phyloP scores from a whole-genome alignment of 345 rosid species.

The Rhizophora apiculata region DNA sequence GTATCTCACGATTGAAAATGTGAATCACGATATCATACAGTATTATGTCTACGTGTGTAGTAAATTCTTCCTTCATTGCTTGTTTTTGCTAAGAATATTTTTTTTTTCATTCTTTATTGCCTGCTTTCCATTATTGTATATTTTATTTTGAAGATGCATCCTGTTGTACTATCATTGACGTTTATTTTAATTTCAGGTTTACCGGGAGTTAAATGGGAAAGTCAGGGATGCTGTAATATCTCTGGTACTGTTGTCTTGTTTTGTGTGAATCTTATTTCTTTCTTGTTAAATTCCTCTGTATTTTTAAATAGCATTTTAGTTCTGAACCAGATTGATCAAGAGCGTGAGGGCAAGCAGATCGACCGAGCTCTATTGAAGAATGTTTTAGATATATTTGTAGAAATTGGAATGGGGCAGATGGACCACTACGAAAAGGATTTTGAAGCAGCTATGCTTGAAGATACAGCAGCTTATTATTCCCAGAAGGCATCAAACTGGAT shows the following conservation, averaged over 20 bases:
- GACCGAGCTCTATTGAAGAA: slow-evolving; percentile 43
- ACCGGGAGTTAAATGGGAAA: slow-evolving; percentile 20
- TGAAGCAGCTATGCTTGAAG: slow-evolving; percentile 37
- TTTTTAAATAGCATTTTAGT: background rate
- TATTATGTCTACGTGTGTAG: background rate
- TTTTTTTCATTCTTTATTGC: background rate
- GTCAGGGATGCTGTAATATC: slow-evolving; percentile 37
- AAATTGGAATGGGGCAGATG: slow-evolving; percentile 31
- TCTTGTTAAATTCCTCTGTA: background rate
- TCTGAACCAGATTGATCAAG: slow-evolving; percentile 34
- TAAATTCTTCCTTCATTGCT: background rate
- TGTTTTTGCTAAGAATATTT: background rate
- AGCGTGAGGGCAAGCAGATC: slow-evolving; percentile 47
- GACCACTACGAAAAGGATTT: slow-evolving; percentile 32
- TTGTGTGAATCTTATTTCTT: background rate
- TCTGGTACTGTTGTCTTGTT: slow-evolving; percentile 21
- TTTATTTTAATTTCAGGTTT: slow-evolving; percentile 30
- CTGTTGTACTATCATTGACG: background rate
- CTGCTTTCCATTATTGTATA: background rate
- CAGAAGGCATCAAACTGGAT: slow-evolving; percentile 48
- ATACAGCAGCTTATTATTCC: slow-evolving; percentile 37
- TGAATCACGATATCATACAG: background rate
- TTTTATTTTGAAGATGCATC: background rate
- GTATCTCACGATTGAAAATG: slow-evolving; percentile 12
- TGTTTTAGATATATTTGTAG: slow-evolving; percentile 37